These are phyloP conservation scores for Pulveroboletus sp. DNA, from an alignment of 768 basidiomycete genomes.

Conservation along the genomic window DNA sequence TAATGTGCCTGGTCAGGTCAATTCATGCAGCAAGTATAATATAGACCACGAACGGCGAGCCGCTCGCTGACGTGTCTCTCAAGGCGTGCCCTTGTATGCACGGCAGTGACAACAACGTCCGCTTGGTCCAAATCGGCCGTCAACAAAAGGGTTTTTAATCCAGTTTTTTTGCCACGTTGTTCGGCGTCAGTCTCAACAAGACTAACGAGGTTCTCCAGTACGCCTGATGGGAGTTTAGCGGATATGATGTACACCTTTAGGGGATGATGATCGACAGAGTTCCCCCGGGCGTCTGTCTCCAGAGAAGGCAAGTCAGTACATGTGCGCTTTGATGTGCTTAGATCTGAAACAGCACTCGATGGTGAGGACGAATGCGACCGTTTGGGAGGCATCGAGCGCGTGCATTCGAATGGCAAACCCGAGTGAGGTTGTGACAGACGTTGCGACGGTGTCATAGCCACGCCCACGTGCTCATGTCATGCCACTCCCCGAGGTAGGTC, in stretches of 20 bases:
- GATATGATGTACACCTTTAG: constrained; percentile 29
- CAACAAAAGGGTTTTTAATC: constrained; percentile 28
- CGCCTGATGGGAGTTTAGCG: constrained; percentile 25
- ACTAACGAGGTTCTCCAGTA: constrained; percentile 21
- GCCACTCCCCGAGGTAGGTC: too few relatives aligned
- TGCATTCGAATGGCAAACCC: too few relatives aligned
- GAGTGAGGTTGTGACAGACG: too few relatives aligned
- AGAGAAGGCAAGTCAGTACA: constrained; percentile 2
- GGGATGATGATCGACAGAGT: constrained; percentile 5
- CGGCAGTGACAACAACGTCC: constrained; percentile 61
- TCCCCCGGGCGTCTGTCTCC: not conserved
- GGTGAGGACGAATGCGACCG: constrained; percentile 5
- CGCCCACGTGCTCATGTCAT: too few relatives aligned
- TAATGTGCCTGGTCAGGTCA: constrained; percentile 23
- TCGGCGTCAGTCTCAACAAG: constrained; percentile 19
- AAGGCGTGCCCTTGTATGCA: constrained; percentile 62
- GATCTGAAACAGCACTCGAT: not conserved
- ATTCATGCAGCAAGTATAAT: not conserved
- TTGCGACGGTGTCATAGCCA: too few relatives aligned
- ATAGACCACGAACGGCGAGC: constrained; percentile 48
- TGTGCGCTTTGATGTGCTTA: constrained; percentile 15
- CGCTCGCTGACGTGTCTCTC: constrained; percentile 67
- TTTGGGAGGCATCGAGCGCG: constrained; percentile 10
- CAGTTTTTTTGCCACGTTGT: not conserved
- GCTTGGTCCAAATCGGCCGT: constrained; percentile 43